Evolutionary conservation across 73 alveolate genomes (phyloP).

Genomic region (Paramecium biaurelia): DNA sequence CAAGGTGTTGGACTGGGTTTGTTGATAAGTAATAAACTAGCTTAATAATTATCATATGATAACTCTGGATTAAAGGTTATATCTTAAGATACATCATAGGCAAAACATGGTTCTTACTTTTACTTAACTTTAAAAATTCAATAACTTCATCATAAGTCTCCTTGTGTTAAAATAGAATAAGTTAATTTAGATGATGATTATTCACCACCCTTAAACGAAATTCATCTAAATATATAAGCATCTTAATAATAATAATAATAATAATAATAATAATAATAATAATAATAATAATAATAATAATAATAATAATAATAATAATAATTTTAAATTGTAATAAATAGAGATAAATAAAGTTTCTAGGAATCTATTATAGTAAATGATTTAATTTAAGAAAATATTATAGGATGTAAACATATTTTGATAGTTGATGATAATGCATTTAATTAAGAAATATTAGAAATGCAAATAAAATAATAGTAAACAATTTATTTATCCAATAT

Average conservation of each 20-base stretch:
- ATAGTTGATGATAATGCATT: constrained; percentile 19
- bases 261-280: no score
- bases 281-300: not conserved
- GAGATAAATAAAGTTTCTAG: not conserved
- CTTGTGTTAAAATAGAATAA: not conserved
- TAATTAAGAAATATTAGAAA: not conserved
- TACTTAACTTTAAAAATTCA: not conserved
- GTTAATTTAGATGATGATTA: not conserved
- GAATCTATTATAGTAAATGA: not conserved
- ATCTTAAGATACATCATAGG: not conserved
- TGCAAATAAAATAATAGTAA: not conserved
- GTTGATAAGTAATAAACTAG: constrained; percentile 6
- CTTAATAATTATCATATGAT: not conserved
- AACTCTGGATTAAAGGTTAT: not conserved
- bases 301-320: not conserved
- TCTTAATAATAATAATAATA: not conserved
- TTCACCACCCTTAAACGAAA: not conserved
- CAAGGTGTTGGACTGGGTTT: constrained; percentile 42
- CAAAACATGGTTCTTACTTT: not conserved
- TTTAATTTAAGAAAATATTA: not conserved
- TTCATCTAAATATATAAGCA: not conserved
- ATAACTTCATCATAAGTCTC: not conserved
- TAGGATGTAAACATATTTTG: not conserved
- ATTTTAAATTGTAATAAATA: not conserved
- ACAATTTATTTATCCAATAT: not conserved